A percentile compares a stretch with the other conserved stretches of the same genome.
Conservation (phyloP, 371 early-diverging fungal species). For the Mortierella sp. region DNA sequence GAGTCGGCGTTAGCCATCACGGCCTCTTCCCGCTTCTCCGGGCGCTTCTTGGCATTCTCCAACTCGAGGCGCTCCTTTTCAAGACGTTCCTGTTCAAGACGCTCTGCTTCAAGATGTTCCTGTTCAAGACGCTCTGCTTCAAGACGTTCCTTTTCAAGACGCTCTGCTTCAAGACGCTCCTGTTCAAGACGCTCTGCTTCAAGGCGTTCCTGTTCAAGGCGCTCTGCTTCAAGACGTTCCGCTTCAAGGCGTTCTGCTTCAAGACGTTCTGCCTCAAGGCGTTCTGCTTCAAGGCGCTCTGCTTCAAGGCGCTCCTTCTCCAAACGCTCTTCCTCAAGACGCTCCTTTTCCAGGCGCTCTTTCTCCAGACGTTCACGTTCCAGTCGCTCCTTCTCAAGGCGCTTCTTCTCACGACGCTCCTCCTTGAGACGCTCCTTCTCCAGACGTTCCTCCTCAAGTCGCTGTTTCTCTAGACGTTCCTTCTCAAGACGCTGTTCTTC, state of each 20-base stretch:
- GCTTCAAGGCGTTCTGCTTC: slow-evolving; percentile 2
- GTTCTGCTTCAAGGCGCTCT: slow-evolving; percentile 9
- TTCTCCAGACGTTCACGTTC: slow-evolving; percentile 10
- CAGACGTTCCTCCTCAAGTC: not conserved
- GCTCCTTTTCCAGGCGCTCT: slow-evolving; percentile 7
- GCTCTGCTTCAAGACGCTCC: slow-evolving; percentile 13
- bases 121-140: slow-evolving; percentile 12
- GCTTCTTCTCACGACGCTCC: slow-evolving; percentile 4
- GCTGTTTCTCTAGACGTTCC: not conserved
- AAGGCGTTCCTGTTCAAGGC: slow-evolving; percentile 1
- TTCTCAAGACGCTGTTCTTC: slow-evolving; percentile 9
- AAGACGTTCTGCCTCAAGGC: not conserved
- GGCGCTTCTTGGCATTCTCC: slow-evolving; percentile 4
- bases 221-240: slow-evolving; percentile 6
- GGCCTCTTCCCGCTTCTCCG: slow-evolving; percentile 13
- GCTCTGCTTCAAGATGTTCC: slow-evolving; percentile 7
- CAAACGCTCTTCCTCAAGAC: slow-evolving; percentile 6
- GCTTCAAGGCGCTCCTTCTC: slow-evolving; percentile 11
- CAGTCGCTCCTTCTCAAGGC: slow-evolving; percentile 6
- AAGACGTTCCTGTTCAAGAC: slow-evolving; percentile 6
- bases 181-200: slow-evolving; percentile 12
- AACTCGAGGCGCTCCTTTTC: slow-evolving; percentile 21
- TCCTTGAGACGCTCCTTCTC: slow-evolving; percentile 6
- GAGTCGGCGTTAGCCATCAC: not conserved
- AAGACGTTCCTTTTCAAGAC: slow-evolving; percentile 5